Conservation (phyloP, 805 yeast species). For the Wickerhamiella occidentalis region DNA sequence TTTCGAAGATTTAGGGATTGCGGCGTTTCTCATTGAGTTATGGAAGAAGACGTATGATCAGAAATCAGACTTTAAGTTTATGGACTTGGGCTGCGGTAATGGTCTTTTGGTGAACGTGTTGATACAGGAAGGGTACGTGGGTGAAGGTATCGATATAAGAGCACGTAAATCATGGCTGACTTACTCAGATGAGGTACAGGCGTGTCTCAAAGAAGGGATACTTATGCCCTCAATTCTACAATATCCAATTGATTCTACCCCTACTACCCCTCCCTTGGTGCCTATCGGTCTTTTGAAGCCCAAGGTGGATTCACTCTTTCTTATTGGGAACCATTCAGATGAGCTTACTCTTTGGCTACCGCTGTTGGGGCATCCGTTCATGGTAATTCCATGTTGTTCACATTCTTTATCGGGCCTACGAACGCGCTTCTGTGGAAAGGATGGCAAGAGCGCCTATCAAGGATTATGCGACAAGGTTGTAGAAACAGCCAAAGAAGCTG, state of each 20-base stretch:
- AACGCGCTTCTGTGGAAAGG: slow-evolving; percentile 40
- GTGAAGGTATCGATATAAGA: slow-evolving; percentile 83
- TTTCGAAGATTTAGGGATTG: slow-evolving; percentile 90
- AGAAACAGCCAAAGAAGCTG: slow-evolving; percentile 49
- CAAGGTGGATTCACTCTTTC: slow-evolving; percentile 40
- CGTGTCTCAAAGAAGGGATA: slow-evolving; percentile 56
- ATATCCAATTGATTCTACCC: background rate
- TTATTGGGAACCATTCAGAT: slow-evolving; percentile 92
- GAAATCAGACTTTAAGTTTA: slow-evolving; percentile 45
- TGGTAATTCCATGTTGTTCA: slow-evolving; percentile 93
- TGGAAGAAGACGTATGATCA: slow-evolving; percentile 49
- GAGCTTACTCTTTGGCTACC: slow-evolving; percentile 96
- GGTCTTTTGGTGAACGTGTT: slow-evolving; percentile 73
- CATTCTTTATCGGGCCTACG: slow-evolving; percentile 72
- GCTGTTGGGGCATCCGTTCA: slow-evolving; percentile 57
- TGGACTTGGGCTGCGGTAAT: slow-evolving; percentile 93
- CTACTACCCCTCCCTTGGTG: background rate
- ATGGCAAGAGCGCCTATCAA: slow-evolving; percentile 57
- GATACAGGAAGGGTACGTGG: slow-evolving; percentile 64
- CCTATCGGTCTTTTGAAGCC: slow-evolving; percentile 26
- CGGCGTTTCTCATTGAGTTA: slow-evolving; percentile 80
- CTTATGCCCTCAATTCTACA: slow-evolving; percentile 46
- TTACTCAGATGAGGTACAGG: slow-evolving; percentile 55
- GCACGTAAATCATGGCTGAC: slow-evolving; percentile 75
- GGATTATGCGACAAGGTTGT: slow-evolving; percentile 79